Percentiles rank a stretch among this genome's conserved stretches.
Evolutionary conservation across 2,329 filamentous ascomycete species (phyloP).

Genomic region (Ramichloridium luteum): DNA sequence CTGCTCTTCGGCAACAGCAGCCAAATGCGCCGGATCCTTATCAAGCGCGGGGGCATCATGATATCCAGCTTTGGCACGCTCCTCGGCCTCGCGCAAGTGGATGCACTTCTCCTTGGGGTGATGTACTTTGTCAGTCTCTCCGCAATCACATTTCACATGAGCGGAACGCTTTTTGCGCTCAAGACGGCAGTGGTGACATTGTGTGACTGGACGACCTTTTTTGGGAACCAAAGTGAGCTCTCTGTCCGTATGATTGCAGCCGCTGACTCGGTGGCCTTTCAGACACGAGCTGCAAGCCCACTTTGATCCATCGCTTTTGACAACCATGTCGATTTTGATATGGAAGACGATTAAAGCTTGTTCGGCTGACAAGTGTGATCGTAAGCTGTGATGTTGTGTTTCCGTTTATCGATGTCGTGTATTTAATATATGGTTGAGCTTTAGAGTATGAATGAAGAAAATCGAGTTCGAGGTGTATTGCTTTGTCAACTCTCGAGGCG

Average conservation of each 20-base stretch:
- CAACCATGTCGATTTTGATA: conserved; percentile 19
- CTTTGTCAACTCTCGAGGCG: conserved; percentile 1
- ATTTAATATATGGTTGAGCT: no score
- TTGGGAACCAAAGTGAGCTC: conserved; percentile 91
- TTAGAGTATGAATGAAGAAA: conserved; percentile 4
- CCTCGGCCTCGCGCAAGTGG: conserved; percentile 27
- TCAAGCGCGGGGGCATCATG: conserved; percentile 13
- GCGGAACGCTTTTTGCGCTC: conserved; percentile 92
- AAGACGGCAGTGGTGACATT: conserved; percentile 92
- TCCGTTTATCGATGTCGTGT: no score
- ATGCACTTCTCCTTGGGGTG: conserved; percentile 37
- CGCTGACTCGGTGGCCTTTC: conserved; percentile 95
- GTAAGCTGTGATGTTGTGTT: no score
- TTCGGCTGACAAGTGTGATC: conserved; percentile 3
- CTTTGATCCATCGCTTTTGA: conserved; percentile 68
- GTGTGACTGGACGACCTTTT: conserved; percentile 91
- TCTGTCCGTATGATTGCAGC: conserved; percentile 89
- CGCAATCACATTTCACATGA: conserved; percentile 94
- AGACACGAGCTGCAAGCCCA: conserved; percentile 97
- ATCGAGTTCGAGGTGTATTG: conserved; percentile 11
- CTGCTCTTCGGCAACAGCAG: conserved; percentile 27
- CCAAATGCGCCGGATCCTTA: conserved; percentile 18
- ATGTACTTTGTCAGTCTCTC: conserved; percentile 63
- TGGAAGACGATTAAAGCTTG: conserved; percentile 5
- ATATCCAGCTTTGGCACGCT: conserved; percentile 21